Percentiles rank a stretch among this genome's conserved stretches.
phyloP scores from a whole-genome alignment of 106 monocot species.

The Dendrobium nobile region DNA sequence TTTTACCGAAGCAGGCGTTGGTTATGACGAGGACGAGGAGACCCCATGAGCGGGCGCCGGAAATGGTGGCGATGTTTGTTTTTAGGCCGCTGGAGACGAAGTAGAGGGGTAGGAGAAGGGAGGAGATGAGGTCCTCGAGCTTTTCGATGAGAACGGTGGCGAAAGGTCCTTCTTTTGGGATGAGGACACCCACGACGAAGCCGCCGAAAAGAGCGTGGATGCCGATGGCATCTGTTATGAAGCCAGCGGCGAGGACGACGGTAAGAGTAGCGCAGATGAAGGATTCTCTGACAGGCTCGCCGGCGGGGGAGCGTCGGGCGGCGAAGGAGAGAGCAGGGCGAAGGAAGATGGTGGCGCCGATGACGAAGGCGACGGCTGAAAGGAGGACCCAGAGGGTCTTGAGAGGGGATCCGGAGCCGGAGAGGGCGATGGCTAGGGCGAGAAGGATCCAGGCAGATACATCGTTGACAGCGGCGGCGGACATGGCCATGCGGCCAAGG shows the following conservation, averaged over 20 bases:
- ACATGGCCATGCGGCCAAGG: constrained; percentile 41
- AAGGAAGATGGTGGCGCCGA: constrained; percentile 4
- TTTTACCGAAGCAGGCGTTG: constrained; percentile 37
- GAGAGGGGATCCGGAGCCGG: constrained; percentile 32
- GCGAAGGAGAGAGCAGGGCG: constrained; percentile 22
- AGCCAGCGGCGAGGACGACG: constrained; percentile 29
- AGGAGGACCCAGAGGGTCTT: constrained; percentile 33
- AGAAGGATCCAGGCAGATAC: constrained; percentile 41
- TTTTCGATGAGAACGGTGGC: constrained; percentile 33
- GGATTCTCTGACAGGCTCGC: constrained; percentile 30
- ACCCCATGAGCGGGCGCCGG: constrained; percentile 27
- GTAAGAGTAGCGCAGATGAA: constrained; percentile 33
- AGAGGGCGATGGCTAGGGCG: constrained; percentile 34
- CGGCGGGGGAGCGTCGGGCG: constrained; percentile 19
- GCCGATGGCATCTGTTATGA: constrained; percentile 32
- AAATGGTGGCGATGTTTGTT: constrained; percentile 30
- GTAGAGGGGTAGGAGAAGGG: constrained; percentile 34
- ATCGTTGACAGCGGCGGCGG: constrained; percentile 48
- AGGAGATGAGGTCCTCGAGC: constrained; percentile 31
- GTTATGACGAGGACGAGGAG: constrained; percentile 30
- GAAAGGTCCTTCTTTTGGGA: constrained; percentile 38
- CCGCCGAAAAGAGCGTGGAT: constrained; percentile 42
- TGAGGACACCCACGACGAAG: constrained; percentile 28
- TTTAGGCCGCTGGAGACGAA: constrained; percentile 43
- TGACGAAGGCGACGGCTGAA: constrained; percentile 21